Percentiles rank a stretch among this genome's conserved stretches.
Conservation (phyloP, 345 rosid genomes). For the Eucalyptus sp. region DNA sequence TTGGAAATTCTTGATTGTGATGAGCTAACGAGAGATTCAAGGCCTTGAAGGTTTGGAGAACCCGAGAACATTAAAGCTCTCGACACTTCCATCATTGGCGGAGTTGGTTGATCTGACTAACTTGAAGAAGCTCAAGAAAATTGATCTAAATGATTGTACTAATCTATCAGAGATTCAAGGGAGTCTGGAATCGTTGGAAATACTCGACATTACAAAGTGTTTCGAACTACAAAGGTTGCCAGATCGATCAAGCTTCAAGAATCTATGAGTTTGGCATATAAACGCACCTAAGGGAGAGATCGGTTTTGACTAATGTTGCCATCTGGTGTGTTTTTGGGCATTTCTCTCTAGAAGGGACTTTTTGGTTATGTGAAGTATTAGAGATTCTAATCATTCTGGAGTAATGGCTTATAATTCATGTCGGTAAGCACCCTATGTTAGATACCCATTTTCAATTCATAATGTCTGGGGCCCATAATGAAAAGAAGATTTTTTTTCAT, state of each 20-base stretch:
- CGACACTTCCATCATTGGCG: neutral
- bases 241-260: neutral
- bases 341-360: neutral
- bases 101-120: neutral
- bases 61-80: neutral
- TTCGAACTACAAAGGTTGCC: neutral
- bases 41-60: neutral
- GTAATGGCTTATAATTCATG: neutral
- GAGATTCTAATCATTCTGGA: neutral
- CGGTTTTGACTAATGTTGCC: neutral
- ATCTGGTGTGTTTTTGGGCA: neutral
- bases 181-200: neutral
- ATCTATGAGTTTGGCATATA: neutral
- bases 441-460: neutral
- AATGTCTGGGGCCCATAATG: no score
- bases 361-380: neutral
- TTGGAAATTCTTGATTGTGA: neutral
- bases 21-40: neutral
- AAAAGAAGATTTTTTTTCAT: no score
- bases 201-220: neutral
- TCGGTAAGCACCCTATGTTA: neutral
- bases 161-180: neutral
- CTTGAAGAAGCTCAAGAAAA: neutral
- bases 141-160: neutral
- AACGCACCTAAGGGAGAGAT: rapidly evolving